Conservation (phyloP, 768 basidiomycete species). For the Tylopilus felleus region DNA sequence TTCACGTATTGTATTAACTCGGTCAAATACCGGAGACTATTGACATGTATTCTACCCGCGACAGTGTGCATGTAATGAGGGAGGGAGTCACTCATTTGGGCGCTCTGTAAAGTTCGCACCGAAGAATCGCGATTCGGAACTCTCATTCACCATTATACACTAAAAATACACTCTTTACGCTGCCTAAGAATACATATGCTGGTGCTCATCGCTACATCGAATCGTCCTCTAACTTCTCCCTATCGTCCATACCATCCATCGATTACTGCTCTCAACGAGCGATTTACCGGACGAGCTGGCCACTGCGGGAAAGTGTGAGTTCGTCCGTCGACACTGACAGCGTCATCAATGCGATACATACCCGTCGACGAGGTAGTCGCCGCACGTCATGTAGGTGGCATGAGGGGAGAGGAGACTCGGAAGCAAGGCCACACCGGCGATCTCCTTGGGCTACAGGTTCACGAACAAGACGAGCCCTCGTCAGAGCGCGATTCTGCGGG, state of each 20-base stretch:
- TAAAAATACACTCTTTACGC: no score
- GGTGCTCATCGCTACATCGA: not conserved
- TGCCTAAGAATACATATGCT: no score
- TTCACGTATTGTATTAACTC: no score
- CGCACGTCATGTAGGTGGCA: constrained; percentile 56
- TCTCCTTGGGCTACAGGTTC: constrained; percentile 48
- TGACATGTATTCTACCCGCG: no score
- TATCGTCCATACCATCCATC: not conserved
- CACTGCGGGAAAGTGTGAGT: constrained; percentile 1
- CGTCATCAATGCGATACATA: constrained; percentile 23
- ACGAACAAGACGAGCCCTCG: not conserved
- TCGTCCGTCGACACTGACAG: not conserved
- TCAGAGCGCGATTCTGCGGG: no score
- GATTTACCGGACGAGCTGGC: constrained; percentile 31
- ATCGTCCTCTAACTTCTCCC: not conserved
- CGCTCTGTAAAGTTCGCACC: no score
- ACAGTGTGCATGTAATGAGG: no score
- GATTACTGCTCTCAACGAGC: not conserved
- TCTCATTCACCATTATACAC: no score
- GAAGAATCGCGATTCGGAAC: no score
- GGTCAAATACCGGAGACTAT: no score
- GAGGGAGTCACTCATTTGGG: no score
- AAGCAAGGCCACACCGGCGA: constrained; percentile 51
- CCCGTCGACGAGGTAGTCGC: constrained; percentile 57
- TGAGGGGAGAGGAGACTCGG: constrained; percentile 51